These are phyloP conservation scores for Calonectria crousiana DNA, from an alignment of 2,329 filamentous ascomycete genomes.

Conservation along the genomic window DNA sequence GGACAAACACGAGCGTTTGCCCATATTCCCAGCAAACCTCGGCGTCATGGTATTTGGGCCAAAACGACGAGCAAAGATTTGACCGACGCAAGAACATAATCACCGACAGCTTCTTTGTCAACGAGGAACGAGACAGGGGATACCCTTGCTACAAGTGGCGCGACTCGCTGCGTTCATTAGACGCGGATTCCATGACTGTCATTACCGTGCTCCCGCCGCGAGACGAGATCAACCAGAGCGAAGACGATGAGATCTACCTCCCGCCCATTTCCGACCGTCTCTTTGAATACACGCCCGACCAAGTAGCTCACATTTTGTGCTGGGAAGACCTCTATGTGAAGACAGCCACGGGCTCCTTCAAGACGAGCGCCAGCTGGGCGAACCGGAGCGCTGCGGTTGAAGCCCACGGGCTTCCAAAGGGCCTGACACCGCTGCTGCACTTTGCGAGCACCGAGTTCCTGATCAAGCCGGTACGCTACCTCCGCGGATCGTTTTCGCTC, in stretches of 20 bases:
- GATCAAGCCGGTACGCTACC: not conserved
- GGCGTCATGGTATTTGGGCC: not conserved
- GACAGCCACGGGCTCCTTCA: not conserved
- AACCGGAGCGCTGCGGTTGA: not conserved
- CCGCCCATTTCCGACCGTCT: not conserved
- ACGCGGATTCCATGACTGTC: not conserved
- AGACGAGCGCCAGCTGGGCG: not conserved
- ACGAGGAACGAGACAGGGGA: not conserved
- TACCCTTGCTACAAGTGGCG: slow-evolving; percentile 3
- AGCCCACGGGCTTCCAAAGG: not conserved
- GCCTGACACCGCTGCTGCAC: not conserved
- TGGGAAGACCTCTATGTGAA: not conserved
- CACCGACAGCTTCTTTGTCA: slow-evolving; percentile 1
- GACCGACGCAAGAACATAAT: not conserved
- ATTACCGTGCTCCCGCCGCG: not conserved
- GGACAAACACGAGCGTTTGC: not conserved
- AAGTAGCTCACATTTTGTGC: not conserved
- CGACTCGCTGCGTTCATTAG: not conserved
- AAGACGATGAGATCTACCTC: not conserved
- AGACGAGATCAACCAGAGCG: not conserved
- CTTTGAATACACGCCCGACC: not conserved
- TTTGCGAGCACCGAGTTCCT: not conserved
- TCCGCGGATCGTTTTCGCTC: not conserved
- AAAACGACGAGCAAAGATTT: not conserved
- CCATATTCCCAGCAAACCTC: not conserved